Evolutionary conservation across 129 eudicot genomes (phyloP).

Genomic region (Chrysanthemum makinoi): DNA sequence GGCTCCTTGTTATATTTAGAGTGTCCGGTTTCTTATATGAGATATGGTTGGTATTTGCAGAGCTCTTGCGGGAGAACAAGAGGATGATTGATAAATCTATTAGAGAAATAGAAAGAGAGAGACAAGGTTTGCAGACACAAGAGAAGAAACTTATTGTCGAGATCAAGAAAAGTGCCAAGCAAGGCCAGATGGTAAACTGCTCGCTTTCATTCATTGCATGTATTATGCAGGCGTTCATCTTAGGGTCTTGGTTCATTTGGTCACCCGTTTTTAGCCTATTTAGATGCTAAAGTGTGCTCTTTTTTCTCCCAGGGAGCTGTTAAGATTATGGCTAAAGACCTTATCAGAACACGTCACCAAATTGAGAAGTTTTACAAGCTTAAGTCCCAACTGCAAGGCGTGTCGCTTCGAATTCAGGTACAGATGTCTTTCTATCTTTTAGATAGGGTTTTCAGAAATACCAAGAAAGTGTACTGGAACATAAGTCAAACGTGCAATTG

Average conservation of each 20-base stretch:
- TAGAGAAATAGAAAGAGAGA: slow-evolving; percentile 88
- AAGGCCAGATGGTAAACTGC: slow-evolving; percentile 81
- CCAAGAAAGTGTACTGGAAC: no score
- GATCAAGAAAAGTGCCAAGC: slow-evolving; percentile 94
- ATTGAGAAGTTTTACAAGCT: slow-evolving; percentile 89
- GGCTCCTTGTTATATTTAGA: background rate
- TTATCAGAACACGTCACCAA: slow-evolving; percentile 93
- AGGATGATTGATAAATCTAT: slow-evolving; percentile 93
- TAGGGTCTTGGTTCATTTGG: background rate
- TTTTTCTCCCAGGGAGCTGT: slow-evolving; percentile 71
- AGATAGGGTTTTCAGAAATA: background rate
- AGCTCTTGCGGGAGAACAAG: slow-evolving; percentile 93
- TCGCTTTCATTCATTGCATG: slow-evolving; percentile 2
- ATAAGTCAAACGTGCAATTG: no score
- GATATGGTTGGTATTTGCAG: slow-evolving; percentile 40
- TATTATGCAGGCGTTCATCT: background rate
- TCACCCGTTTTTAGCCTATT: background rate
- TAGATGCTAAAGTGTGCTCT: background rate
- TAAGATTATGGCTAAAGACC: slow-evolving; percentile 96
- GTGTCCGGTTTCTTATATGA: slow-evolving; percentile 8
- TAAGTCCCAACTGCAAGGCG: slow-evolving; percentile 94
- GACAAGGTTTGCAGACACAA: slow-evolving; percentile 84
- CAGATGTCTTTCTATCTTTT: background rate
- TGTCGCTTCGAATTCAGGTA: slow-evolving; percentile 90
- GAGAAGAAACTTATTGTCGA: slow-evolving; percentile 85